phyloP scores from a whole-genome alignment of 116 monocot genomes.

The Iris pallida region DNA sequence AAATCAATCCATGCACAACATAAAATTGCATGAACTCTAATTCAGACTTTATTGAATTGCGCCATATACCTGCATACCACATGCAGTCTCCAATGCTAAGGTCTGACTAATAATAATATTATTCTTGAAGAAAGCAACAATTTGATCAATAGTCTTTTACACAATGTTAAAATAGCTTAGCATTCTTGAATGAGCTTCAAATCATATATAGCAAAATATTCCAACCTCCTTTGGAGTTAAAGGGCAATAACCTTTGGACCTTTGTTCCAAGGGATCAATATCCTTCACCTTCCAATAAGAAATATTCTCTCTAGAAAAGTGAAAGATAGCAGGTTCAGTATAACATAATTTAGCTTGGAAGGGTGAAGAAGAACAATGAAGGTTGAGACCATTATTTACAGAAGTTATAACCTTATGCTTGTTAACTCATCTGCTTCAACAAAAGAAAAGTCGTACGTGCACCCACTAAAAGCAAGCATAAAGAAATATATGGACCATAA shows the following conservation, averaged over 20 bases:
- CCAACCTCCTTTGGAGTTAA: slow-evolving; percentile 96
- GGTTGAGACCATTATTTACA: too few relatives aligned
- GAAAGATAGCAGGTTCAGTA: not conserved
- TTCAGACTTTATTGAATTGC: not conserved
- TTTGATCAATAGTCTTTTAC: slow-evolving; percentile 86
- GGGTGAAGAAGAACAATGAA: not conserved
- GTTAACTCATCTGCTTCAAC: slow-evolving; percentile 76
- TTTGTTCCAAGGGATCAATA: slow-evolving; percentile 74
- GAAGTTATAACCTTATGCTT: slow-evolving; percentile 47
- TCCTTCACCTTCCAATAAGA: slow-evolving; percentile 95
- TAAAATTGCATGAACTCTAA: not conserved
- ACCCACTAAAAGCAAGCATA: slow-evolving; percentile 99
- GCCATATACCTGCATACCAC: slow-evolving; percentile 82
- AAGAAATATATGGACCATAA: slow-evolving; percentile 84
- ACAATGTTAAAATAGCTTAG: slow-evolving; percentile 46
- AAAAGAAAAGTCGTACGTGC: slow-evolving; percentile 81
- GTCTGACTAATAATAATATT: slow-evolving; percentile 68
- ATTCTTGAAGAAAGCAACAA: slow-evolving; percentile 84
- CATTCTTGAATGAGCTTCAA: slow-evolving; percentile 10
- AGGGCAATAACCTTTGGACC: slow-evolving; percentile 77
- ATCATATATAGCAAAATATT: slow-evolving; percentile 38
- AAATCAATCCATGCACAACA: not conserved
- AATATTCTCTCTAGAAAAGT: slow-evolving; percentile 56
- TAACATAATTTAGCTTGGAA: not conserved
- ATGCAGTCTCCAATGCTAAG: slow-evolving; percentile 86